These are phyloP conservation scores for Pyrenopolyporus hunteri DNA, from an alignment of 495 filamentous ascomycete genomes.

Conservation along the genomic window DNA sequence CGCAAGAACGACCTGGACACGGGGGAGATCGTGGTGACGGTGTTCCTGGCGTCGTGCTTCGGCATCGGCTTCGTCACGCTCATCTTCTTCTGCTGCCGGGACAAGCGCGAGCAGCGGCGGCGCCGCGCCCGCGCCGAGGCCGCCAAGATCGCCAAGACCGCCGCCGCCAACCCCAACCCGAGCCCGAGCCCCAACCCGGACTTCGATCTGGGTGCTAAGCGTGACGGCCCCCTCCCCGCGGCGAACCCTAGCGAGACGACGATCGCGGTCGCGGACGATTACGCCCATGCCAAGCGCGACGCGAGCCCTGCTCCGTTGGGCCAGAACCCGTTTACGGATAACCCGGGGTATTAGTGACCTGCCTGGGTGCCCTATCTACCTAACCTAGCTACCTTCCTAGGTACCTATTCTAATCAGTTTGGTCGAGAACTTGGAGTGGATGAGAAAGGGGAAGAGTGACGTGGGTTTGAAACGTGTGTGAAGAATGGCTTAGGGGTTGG, in stretches of 20 bases:
- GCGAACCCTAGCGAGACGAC: too few species aligned
- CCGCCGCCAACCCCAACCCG: constrained; percentile 43
- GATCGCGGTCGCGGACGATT: too few species aligned
- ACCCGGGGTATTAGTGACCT: constrained; percentile 3
- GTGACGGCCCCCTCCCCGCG: too few species aligned
- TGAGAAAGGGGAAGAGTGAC: too few species aligned
- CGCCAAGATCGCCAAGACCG: constrained; percentile 46
- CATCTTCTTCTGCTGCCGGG: constrained; percentile 50
- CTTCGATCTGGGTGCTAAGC: too few species aligned
- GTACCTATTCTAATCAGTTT: too few species aligned
- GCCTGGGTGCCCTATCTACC: too few species aligned
- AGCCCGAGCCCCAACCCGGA: constrained; percentile 37
- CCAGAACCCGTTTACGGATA: constrained; percentile 23
- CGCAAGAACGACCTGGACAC: constrained; percentile 43
- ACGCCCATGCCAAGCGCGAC: too few species aligned
- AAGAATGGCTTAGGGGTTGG: too few species aligned
- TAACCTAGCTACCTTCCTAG: too few species aligned
- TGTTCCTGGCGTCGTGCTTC: constrained; percentile 47
- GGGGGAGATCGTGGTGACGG: constrained; percentile 50
- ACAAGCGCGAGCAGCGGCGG: constrained; percentile 43
- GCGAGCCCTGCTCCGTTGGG: neutral
- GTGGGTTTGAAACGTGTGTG: too few species aligned
- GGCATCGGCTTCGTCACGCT: constrained; percentile 39
- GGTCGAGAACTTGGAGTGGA: too few species aligned
- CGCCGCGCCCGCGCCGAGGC: constrained; percentile 43